Evolutionary conservation across 2,329 filamentous ascomycete species (phyloP).

Genomic region (Bipolaris zeicola): DNA sequence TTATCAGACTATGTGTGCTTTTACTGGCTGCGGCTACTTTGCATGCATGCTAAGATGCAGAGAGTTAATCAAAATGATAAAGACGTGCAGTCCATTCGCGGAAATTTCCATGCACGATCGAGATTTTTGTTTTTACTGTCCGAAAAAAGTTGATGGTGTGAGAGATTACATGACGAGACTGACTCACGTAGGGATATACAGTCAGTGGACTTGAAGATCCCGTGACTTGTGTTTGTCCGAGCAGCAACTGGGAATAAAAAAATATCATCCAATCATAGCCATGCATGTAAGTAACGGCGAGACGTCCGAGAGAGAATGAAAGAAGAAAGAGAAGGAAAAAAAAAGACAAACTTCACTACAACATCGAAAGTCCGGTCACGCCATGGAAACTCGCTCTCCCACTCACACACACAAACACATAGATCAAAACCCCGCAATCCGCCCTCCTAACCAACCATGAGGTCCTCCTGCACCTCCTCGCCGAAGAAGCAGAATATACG

Average conservation of each 20-base stretch:
- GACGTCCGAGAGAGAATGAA: background rate
- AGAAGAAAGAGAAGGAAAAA: no score
- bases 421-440: constrained; percentile 73
- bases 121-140: no score
- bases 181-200: background rate
- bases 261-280: background rate
- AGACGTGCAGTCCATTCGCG: background rate
- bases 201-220: background rate
- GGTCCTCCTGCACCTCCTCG: constrained; percentile 59
- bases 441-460: constrained; percentile 75
- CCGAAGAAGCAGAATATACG: constrained; percentile 43
- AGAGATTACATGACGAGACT: background rate
- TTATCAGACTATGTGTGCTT: background rate
- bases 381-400: background rate
- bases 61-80: background rate
- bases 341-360: no score
- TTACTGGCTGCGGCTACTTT: background rate
- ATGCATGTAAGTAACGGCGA: background rate
- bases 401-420: background rate
- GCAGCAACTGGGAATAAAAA: background rate
- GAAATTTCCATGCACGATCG: no score
- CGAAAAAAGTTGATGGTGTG: background rate
- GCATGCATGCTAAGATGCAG: background rate
- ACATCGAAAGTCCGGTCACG: background rate
- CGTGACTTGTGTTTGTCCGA: background rate